phyloP scores from a whole-genome alignment of 2,329 filamentous ascomycete species.

The Canariomyces notabilis region DNA sequence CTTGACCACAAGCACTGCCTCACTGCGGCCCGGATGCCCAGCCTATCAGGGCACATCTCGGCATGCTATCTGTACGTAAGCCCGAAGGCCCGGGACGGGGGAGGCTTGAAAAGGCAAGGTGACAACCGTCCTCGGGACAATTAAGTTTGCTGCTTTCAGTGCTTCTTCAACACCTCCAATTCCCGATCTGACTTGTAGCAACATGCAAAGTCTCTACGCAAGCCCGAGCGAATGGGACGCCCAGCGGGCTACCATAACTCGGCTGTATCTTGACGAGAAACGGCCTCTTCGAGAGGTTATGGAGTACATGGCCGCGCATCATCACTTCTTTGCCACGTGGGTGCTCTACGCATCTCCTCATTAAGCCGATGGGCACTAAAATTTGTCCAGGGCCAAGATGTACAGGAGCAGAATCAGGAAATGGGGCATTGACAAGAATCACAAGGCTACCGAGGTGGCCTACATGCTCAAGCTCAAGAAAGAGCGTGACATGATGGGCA shows the following conservation, averaged over 20 bases:
- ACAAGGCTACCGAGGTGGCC: conserved; percentile 28
- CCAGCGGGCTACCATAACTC: conserved; percentile 26
- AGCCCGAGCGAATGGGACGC: conserved; percentile 26
- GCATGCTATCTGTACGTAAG: too few species aligned
- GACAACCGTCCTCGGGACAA: too few species aligned
- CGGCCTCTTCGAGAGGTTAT: conserved; percentile 28
- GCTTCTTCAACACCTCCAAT: background rate
- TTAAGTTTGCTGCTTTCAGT: too few species aligned
- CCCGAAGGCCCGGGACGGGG: too few species aligned
- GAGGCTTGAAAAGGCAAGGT: too few species aligned
- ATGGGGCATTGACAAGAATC: conserved; percentile 32
- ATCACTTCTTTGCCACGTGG: conserved; percentile 27
- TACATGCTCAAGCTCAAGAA: conserved; percentile 25
- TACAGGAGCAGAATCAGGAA: conserved; percentile 32
- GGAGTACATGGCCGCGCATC: conserved; percentile 24
- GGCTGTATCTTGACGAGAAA: conserved; percentile 26
- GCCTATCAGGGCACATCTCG: too few species aligned
- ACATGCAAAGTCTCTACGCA: conserved; percentile 16
- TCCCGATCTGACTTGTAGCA: background rate
- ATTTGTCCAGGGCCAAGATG: conserved; percentile 28
- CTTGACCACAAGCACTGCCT: too few species aligned
- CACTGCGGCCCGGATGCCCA: too few species aligned
- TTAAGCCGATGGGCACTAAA: background rate
- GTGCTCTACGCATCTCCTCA: background rate
- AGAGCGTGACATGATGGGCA: conserved; percentile 24